These are phyloP conservation scores for Epithemia pelagica DNA, from an alignment of 108 stramenopile genomes.

Conservation along the genomic window DNA sequence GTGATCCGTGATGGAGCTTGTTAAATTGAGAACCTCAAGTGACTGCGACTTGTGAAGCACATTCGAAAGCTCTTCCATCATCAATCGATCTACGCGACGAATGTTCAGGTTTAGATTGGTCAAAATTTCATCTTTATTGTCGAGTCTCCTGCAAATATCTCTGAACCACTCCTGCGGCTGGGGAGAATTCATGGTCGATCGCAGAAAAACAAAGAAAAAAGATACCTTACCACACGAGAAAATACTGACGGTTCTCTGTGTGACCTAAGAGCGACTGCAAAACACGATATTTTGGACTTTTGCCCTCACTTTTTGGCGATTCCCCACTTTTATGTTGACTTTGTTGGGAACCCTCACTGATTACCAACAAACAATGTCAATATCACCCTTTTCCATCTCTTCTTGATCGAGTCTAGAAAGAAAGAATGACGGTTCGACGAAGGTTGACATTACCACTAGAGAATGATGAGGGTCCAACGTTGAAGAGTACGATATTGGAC, in stretches of 20 bases:
- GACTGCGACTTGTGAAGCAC: conserved; percentile 22
- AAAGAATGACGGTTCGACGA: not conserved
- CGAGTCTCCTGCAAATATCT: conserved; percentile 16
- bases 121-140: conserved; percentile 9
- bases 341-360: too few species aligned
- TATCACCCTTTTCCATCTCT: too few species aligned
- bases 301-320: too few species aligned
- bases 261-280: too few species aligned
- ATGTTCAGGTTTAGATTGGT: conserved; percentile 41
- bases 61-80: conserved; percentile 14
- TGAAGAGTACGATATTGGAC: not conserved
- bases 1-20: conserved; percentile 13
- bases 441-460: not conserved
- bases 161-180: conserved; percentile 23
- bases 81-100: conserved; percentile 23
- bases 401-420: too few species aligned
- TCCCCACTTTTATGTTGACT: too few species aligned
- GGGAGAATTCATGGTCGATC: too few species aligned
- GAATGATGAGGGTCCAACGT: not conserved
- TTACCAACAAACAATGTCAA: too few species aligned
- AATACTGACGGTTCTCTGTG: not conserved
- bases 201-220: too few species aligned
- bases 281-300: too few species aligned
- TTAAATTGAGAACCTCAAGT: conserved; percentile 31
- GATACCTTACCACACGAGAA: too few species aligned